Evolutionary conservation across 768 basidiomycete species (phyloP).

Genomic region (Naganishia antarctica): DNA sequence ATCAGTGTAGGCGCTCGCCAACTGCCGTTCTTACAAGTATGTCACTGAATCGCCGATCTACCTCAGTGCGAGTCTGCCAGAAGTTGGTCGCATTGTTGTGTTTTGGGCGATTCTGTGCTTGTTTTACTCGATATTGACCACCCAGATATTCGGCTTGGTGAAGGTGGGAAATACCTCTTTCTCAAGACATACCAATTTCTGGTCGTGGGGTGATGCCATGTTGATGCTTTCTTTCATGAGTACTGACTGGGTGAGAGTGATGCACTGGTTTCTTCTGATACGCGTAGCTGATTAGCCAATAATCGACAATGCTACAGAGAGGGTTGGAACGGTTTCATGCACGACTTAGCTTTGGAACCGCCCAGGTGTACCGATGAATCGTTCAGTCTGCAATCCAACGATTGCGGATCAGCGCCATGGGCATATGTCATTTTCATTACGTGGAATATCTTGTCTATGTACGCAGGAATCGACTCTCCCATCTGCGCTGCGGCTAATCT

Average conservation of each 20-base stretch:
- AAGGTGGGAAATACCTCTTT: constrained; percentile 69
- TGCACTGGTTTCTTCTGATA: neutral
- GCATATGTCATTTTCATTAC: constrained; percentile 82
- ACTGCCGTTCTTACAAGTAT: too few species aligned
- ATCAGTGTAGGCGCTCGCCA: constrained; percentile 64
- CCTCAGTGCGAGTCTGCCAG: constrained; percentile 77
- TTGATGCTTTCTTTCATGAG: constrained; percentile 91
- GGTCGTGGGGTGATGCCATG: constrained; percentile 68
- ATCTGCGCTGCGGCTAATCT: neutral
- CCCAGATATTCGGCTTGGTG: constrained; percentile 77
- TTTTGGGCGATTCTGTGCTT: constrained; percentile 87
- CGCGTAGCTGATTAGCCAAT: constrained; percentile 21
- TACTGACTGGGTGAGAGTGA: constrained; percentile 64
- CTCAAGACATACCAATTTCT: constrained; percentile 68
- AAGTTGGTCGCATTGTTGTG: constrained; percentile 73
- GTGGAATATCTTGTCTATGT: constrained; percentile 95
- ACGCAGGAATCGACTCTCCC: constrained; percentile 31
- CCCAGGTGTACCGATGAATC: constrained; percentile 70
- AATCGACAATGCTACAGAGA: constrained; percentile 57
- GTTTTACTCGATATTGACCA: constrained; percentile 80
- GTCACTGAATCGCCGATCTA: neutral
- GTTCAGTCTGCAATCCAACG: constrained; percentile 58
- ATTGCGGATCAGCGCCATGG: constrained; percentile 82
- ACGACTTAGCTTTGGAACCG: constrained; percentile 76
- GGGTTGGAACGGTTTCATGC: constrained; percentile 97